Base-by-base conservation (phyloP, 768 basidiomycete species). In the Epithele typhae region DNA sequence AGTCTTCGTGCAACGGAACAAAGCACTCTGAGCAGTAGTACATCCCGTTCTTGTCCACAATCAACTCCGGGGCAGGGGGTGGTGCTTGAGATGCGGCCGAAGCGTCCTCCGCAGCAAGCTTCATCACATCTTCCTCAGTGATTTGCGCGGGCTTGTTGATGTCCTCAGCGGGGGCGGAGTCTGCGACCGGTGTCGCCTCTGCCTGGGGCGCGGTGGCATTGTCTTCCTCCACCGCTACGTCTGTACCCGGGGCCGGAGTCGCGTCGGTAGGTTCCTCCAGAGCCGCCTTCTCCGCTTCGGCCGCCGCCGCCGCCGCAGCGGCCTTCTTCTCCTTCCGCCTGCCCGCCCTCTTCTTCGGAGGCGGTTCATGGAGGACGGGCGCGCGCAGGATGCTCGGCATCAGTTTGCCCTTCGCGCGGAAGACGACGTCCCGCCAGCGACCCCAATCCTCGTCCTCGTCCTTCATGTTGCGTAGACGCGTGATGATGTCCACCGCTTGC, bases 1-100 rank as follows among this genome's bases (percentile, higher is more conserved):
- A 96, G 66, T 99, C 96, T 10, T 92, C 91, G 47, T 93, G 84
- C 21, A 97, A 68, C 14, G 96, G 96, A 37, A 96, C 72, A 64
- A 88, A 97, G 63, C 95, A 99, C 60, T 92, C 89, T 1, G 78
- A 72, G 63, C 95, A 99, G 67, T 91, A 96, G 17, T 75, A 58
- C 45, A 59, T 49, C 3, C 56, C 61, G n/a, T 63, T 57, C 19
- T 51, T 57, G 32, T 59, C 56, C 4, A 50, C 35, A 23, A 51
- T 30, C 12, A 38, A 40, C 3, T 36, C 40, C 18, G 41, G 38
- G 6, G 44, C 40, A 1, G 54, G 37, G 9, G 43, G 43, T 6
- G 50, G 23, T 5, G 46, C 45, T 15, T 46, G 40, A 22, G 43
- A 47, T 11, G 17, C 27, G n/a, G 44, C 5, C 25, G 41, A 9